Evolutionary conservation across 75 land plant species (phyloP).

Genomic region (Sequoiadendron giganteum): DNA sequence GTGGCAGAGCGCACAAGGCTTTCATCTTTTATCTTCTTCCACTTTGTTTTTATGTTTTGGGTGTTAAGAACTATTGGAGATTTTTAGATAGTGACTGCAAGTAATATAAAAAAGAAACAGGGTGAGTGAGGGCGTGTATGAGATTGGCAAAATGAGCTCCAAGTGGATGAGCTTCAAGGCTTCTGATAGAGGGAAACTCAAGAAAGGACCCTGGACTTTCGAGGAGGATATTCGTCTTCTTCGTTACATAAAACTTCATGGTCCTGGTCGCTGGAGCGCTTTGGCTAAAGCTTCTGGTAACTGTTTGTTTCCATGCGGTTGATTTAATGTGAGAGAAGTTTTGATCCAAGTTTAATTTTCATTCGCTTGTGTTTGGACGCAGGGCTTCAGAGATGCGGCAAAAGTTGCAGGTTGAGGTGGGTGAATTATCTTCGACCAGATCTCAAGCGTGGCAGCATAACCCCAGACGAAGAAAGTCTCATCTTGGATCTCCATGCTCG

Average conservation of each 20-base stretch:
- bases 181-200: conserved; percentile 10
- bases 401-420: conserved; percentile 18
- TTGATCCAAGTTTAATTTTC: not conserved
- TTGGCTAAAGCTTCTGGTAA: conserved; percentile 19
- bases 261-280: conserved; percentile 22
- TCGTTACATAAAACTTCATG: conserved; percentile 13
- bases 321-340: not conserved
- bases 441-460: conserved; percentile 12
- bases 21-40: not conserved
- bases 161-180: not conserved
- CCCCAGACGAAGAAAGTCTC: conserved; percentile 14
- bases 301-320: not conserved
- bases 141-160: not conserved
- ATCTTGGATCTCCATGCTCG: conserved; percentile 21
- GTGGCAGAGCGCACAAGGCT: not conserved
- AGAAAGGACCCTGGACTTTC: conserved; percentile 25
- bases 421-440: conserved; percentile 18
- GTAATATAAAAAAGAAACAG: not conserved
- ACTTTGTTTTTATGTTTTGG: not conserved
- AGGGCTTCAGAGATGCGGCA: conserved; percentile 24
- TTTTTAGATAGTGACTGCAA: not conserved
- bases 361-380: not conserved
- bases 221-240: conserved; percentile 24
- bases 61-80: not conserved
- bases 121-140: not conserved